Conservation (phyloP, 306 rosid species). For the Elaeagnus macrophylla region DNA sequence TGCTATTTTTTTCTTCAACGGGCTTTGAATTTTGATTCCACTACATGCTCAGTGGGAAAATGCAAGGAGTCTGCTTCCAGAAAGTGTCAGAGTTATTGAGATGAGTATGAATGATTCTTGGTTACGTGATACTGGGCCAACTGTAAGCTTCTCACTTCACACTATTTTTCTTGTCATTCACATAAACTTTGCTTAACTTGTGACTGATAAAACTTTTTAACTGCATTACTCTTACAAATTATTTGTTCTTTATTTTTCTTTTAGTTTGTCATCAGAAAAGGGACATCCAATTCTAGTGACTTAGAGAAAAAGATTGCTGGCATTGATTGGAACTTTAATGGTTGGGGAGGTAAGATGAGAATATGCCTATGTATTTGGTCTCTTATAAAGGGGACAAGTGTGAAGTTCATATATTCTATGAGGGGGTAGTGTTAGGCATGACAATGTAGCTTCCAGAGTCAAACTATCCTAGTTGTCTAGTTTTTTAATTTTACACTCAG, state of each 20-base stretch:
- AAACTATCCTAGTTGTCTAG: background rate
- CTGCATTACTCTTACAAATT: background rate
- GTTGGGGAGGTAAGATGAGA: conserved; percentile 83
- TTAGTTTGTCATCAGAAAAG: conserved; percentile 66
- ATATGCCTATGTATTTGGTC: background rate
- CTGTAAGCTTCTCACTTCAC: conserved; percentile 44
- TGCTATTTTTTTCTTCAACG: conserved; percentile 1
- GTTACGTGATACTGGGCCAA: conserved; percentile 87
- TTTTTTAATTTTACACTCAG: too few species aligned
- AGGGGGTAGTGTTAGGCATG: background rate
- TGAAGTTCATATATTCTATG: background rate
- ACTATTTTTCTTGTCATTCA: background rate
- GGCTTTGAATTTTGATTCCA: conserved; percentile 5
- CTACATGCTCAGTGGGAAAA: conserved; percentile 51
- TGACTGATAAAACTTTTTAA: background rate
- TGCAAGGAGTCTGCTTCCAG: conserved; percentile 61
- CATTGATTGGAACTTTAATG: conserved; percentile 83
- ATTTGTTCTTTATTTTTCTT: conserved; percentile 6
- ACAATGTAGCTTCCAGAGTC: background rate
- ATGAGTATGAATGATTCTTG: conserved; percentile 72
- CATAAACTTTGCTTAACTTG: background rate
- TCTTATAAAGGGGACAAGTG: background rate
- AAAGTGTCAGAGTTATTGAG: conserved; percentile 62
- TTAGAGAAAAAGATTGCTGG: conserved; percentile 48
- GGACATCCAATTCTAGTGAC: conserved; percentile 17